phyloP scores from a whole-genome alignment of 1,139 yeast genomes.

The Pneumocystis murina region DNA sequence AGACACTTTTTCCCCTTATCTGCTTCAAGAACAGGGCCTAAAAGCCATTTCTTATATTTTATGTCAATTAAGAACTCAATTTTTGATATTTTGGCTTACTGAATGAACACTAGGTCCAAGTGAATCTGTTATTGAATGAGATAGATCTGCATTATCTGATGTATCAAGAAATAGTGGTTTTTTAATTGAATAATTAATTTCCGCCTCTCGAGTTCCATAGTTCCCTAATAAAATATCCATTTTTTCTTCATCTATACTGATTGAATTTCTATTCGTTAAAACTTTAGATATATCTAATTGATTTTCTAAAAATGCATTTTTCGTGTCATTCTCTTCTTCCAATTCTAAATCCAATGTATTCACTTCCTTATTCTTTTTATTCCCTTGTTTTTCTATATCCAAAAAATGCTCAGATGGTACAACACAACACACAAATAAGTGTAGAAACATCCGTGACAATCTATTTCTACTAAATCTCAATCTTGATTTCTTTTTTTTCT shows the following conservation, averaged over 20 bases:
- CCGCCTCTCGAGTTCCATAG: background rate
- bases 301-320: background rate
- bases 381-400: background rate
- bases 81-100: background rate
- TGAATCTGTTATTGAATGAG: background rate
- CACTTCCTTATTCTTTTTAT: background rate
- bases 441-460: background rate
- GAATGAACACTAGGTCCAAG: background rate
- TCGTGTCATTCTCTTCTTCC: background rate
- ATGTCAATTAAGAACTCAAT: background rate
- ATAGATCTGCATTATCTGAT: background rate
- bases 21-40: conserved; percentile 37
- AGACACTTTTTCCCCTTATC: conserved; percentile 60
- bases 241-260: background rate
- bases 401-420: background rate
- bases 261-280: background rate
- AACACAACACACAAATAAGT: background rate
- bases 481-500: background rate
- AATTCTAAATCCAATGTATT: too few species aligned
- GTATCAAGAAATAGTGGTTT: background rate
- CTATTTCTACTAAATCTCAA: background rate
- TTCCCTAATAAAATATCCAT: background rate
- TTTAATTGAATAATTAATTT: background rate
- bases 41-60: conserved; percentile 27
- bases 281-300: background rate